Percentiles rank a stretch among this genome's conserved stretches.
These are phyloP conservation scores for Cladophialophora bantiana DNA, from an alignment of 2,329 filamentous ascomycete species.

Conservation along the genomic window DNA sequence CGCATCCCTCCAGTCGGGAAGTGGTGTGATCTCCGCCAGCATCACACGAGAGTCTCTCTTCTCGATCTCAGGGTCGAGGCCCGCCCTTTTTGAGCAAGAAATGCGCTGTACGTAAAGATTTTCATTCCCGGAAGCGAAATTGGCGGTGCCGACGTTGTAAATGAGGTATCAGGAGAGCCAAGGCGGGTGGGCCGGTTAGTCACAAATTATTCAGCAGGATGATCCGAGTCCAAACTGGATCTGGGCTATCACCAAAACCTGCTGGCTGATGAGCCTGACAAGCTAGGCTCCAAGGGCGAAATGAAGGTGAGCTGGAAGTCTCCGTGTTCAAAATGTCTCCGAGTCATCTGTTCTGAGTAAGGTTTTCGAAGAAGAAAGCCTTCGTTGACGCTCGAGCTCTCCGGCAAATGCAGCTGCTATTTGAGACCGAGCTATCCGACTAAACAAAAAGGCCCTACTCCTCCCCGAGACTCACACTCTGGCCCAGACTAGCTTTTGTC, in stretches of 20 bases:
- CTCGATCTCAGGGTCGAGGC: not conserved
- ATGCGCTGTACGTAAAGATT: slow-evolving; percentile 20
- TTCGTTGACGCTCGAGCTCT: not conserved
- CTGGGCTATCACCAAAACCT: slow-evolving; percentile 10
- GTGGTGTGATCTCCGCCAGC: slow-evolving; percentile 12
- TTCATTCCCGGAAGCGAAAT: not conserved
- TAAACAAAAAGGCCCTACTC: slow-evolving; percentile 9
- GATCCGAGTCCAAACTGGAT: slow-evolving; percentile 16
- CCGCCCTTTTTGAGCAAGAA: not conserved
- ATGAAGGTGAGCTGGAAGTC: slow-evolving; percentile 11
- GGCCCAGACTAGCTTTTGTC: slow-evolving; percentile 2
- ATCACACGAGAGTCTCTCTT: not conserved
- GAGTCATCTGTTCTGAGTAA: slow-evolving; percentile 6
- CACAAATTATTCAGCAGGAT: slow-evolving; percentile 32
- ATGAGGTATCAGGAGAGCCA: slow-evolving; percentile 17
- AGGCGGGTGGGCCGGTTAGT: slow-evolving; percentile 25
- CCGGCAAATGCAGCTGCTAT: slow-evolving; percentile 9
- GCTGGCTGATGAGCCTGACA: slow-evolving; percentile 17
- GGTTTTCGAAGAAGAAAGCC: slow-evolving; percentile 8
- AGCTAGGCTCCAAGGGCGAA: slow-evolving; percentile 5
- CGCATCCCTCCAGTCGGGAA: not conserved
- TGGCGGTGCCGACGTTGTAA: not conserved
- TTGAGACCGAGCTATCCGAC: slow-evolving; percentile 17
- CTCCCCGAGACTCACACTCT: slow-evolving; percentile 6
- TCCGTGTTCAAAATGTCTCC: slow-evolving; percentile 13